Evolutionary conservation across 495 filamentous ascomycete genomes (phyloP), one percentile per base, ranked within the genome.

Genomic region (Melanomma pulvis-pyrius): DNA sequence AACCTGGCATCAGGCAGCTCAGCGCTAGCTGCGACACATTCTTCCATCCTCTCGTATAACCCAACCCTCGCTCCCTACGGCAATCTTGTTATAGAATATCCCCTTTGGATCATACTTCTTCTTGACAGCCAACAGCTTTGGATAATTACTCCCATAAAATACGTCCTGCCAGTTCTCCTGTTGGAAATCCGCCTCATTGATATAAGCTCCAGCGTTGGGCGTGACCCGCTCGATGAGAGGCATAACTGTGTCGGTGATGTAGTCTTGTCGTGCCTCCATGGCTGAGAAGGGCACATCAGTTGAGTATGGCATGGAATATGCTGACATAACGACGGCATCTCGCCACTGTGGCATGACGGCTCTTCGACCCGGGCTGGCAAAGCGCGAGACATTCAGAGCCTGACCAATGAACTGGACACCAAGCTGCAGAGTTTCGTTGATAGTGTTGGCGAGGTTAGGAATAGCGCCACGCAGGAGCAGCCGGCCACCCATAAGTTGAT

Each of bases 131-230:
- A 47, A 6, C 28, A 73, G 25, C 30, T 47, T 59, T 7, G 46
- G 53, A 24, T 73, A 73, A 44, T 73, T 54, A 11, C 29, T 21
- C 1, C 71, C 67, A 44, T 68, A 73, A 44, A 73, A 73, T 8
- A 65, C 59, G 6, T 36, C 28, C 28, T 68, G 51, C 22, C 36
- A 73, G 21, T 68, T 32, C 32, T 41, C 28, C 59, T 67, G 52
- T 34, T 52, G 52, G 22, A 36, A 71, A 73, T 88, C 80, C 11
- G 75, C 81, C 72, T 85, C 82, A 69, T 83, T 83, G 64, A 83
- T 67, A 70, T 84, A 85, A 7, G 76, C 65, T 2, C 75, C 79
- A 0, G 70, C 65, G 29, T 62, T 58, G 0, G 77, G 79, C 3
- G 71, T 73, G 2, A 67, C 34, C 24, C n/a, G 21, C 29, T 65